Evolutionary conservation across 176 grass and related monocot species (phyloP), one percentile per base, ranked within the genome.

Genomic region (Aechmea fasciata): DNA sequence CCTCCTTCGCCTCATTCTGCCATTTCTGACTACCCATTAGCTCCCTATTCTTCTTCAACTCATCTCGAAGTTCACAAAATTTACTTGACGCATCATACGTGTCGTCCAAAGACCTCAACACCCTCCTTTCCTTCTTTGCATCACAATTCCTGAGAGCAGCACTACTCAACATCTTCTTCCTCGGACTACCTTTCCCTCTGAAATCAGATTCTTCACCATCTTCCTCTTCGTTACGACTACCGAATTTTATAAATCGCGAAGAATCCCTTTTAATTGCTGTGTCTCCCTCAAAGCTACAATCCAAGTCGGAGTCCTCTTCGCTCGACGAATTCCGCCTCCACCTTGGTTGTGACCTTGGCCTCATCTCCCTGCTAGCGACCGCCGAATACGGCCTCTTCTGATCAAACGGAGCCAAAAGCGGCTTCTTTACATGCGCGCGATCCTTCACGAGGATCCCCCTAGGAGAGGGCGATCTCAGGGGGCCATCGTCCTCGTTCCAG

Each of bases 401-500:
- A 77, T 67, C 66, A 11, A 85, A 50, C 25, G 66, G 48, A 0
- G 77, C 63, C 48, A 74, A 2, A 48, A 51, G 20, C 1, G 78
- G 76, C 23, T 47, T 47, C 49, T 68, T 49, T 19, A 55, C 68
- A 76, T 10, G 33, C 4, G 33, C 4, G 4, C 33, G 4, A 8
- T 41, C 33, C 33, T 41, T 41, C 33, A 5, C 33, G 3, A 41
- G 33, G 4, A 41, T 41, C 33, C 4, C 3, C 50, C 48, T 53
- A 19, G 0, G 62, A 20, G 3, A 33, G 57, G 77, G 69, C 20
- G 70, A 11, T 6, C 69, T 75, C 64, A 96, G 52, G 29, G 92
- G 83, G 0, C 86, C 92, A 75, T 92, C 88, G 72, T 96, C 92
- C 14, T 89, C 61, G 83, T 96, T 96, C 92, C 88, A 96, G 48